Conservation (phyloP, 2,329 filamentous ascomycete species). For the Curvularia lunata region DNA sequence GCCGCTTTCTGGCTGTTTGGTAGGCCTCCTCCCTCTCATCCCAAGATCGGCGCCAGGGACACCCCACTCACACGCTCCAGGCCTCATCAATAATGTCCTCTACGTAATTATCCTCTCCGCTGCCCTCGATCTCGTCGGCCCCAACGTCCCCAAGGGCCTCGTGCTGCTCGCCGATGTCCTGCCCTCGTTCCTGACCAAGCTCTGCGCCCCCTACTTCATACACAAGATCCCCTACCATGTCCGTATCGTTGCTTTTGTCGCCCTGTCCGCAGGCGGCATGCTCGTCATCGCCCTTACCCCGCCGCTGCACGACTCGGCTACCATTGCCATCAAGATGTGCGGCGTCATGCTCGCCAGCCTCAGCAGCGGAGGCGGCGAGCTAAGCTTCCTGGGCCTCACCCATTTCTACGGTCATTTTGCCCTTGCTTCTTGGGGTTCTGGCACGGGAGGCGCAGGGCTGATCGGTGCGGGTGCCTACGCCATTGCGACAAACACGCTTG, state of each 20-base stretch:
- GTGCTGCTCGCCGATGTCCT: slow-evolving; percentile 93
- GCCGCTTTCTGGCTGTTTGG: slow-evolving; percentile 94
- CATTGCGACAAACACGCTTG: slow-evolving; percentile 78
- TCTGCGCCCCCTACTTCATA: slow-evolving; percentile 92
- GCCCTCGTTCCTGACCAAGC: slow-evolving; percentile 86
- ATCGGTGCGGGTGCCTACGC: slow-evolving; percentile 89
- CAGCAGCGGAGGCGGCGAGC: slow-evolving; percentile 83
- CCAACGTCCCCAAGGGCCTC: slow-evolving; percentile 82
- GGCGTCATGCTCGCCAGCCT: slow-evolving; percentile 87
- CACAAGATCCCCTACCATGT: slow-evolving; percentile 80
- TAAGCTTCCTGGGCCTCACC: slow-evolving; percentile 88
- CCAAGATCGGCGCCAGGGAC: background rate
- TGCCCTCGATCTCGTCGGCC: slow-evolving; percentile 92
- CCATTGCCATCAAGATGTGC: slow-evolving; percentile 76
- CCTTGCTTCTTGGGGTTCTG: slow-evolving; percentile 89
- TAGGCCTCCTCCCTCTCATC: slow-evolving; percentile 47
- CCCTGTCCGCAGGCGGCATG: slow-evolving; percentile 83
- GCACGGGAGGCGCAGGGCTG: slow-evolving; percentile 87
- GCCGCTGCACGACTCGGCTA: slow-evolving; percentile 59
- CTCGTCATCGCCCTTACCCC: slow-evolving; percentile 84
- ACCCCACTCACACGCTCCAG: slow-evolving; percentile 53
- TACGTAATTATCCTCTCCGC: slow-evolving; percentile 97
- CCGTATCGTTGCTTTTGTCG: slow-evolving; percentile 76
- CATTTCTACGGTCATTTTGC: slow-evolving; percentile 91
- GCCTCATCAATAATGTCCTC: slow-evolving; percentile 94